Conservation (phyloP, 805 yeast species). For the Kodamaea sagamina region DNA sequence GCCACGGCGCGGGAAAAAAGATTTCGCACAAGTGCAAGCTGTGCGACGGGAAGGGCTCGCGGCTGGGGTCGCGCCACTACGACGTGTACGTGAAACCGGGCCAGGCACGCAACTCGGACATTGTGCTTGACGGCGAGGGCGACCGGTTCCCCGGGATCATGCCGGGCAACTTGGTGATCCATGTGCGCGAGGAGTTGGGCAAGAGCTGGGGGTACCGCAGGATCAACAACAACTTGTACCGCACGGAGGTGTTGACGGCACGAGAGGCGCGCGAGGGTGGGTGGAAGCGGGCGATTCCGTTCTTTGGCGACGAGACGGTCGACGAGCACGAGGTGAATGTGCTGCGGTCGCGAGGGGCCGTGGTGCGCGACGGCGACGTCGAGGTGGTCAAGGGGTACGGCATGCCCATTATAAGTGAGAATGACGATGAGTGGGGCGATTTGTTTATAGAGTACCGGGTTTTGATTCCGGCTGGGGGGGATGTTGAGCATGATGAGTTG, state of each 20-base stretch:
- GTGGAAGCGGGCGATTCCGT: constrained; percentile 71
- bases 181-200: constrained; percentile 53
- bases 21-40: constrained; percentile 63
- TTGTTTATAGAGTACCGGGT: constrained; percentile 47
- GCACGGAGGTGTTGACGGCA: constrained; percentile 75
- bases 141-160: constrained; percentile 80
- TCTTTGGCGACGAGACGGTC: constrained; percentile 59
- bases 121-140: constrained; percentile 70
- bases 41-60: constrained; percentile 74
- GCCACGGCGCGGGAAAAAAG: constrained; percentile 75
- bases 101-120: constrained; percentile 56
- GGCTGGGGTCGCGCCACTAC: constrained; percentile 55
- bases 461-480: constrained; percentile 24
- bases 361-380: constrained; percentile 65
- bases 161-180: constrained; percentile 78
- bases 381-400: constrained; percentile 77
- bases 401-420: constrained; percentile 64
- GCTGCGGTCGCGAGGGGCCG: constrained; percentile 50
- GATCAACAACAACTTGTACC: constrained; percentile 67
- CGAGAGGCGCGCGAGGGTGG: constrained; percentile 77
- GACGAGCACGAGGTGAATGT: constrained; percentile 40
- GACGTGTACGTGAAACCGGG: constrained; percentile 72
- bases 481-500: constrained; percentile 25
- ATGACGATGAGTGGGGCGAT: constrained; percentile 36
- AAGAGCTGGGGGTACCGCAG: constrained; percentile 85